Base-by-base conservation (phyloP, 345 rosid genomes). In the Lepidium africanum region DNA sequence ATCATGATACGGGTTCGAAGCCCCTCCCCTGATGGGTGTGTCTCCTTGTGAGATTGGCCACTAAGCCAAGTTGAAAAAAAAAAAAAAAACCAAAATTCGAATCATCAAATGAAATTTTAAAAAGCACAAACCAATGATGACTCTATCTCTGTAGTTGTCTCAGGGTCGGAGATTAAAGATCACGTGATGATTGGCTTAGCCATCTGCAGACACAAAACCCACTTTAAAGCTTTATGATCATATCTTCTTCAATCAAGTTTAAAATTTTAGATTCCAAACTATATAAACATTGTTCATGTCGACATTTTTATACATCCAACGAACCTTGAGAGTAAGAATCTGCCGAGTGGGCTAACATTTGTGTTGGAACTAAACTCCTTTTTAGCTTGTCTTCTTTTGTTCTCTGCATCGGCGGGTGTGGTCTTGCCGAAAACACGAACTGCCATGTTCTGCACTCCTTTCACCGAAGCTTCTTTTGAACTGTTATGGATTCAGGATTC, bases 301-400 rank as follows among this genome's bases (percentile, higher is more conserved):
- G 16, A 45, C 16, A 71, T 57, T 27, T 25, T 9, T 40, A 59
- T 43, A 14, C 5, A 51, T 43, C 10, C 49, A 42, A 79, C 92
- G 8, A 68, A 90, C 98, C 98, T 93, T 33, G 98, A 88, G 50
- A 93, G 92, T 47, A 93, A 69, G 82, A 93, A 93, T 82, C 97
- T 87, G 3, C 94, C 98, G 12, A 93, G 89, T 5, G 97, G 96
- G 76, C 88, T 90, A 62, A 90, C 63, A 73, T 90, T 88, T 59
- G 90, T 72, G 51, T 80, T 86, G 14, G 89, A 82, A 79, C 72
- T 72, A 48, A 74, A 73, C 48, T 88, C 96, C 75, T 80, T 90
- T 65, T 47, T 83, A 69, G 75, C 86, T 75, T 78, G 94, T 81
- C 80, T 93, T 79, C 70, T 86, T 81, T 70, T 79, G 79, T 72